Evolutionary conservation across 371 early-diverging fungal genomes (phyloP), one percentile per base, ranked within the genome.

Genomic region (Actinomortierella ambigua): DNA sequence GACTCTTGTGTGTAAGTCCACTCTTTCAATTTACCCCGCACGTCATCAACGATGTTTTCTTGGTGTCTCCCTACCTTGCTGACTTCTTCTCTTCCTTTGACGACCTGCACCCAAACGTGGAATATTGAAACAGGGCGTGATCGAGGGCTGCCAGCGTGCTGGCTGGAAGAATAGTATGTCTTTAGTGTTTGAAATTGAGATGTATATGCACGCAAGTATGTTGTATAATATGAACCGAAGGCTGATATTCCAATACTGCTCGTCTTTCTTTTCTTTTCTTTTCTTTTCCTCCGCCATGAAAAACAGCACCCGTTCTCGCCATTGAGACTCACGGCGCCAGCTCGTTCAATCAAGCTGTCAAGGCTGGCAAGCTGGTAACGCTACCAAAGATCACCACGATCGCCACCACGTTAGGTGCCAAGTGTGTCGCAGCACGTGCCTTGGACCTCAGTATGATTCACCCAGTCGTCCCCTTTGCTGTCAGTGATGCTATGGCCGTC

Each of bases 301-400:
- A 51, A 20, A 27, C 55, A 52, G 89, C 88, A 0, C 89, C 89
- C 15, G 79, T 89, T 7, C 83, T 91, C 65, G 89, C 91, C 1
- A 88, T 88, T 6, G 91, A 91, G 55, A 91, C 91, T 0, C 85
- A 87, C 70, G 90, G 90, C 27, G 87, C 88, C 51, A 87, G 87
- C 63, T 83, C 87, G 6, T 89, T 91, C 57, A 89, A 89, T 50
- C 81, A 84, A 20, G 78, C 89, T 1, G 85, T 89, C 14, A 79
- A 87, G 27, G 81, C 81, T 18, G 91, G 85, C 14, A 80, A 83
- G 50, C 54, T 85, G 28, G 79, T 85, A 1, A 78, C 81, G 1
- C 55, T 88, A 8, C 76, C 79, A n/a, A 81, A 80, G 34, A 81
- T 81, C 47, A 73, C 82, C 0, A 83, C 85, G 1, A 81, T 88